Conservation (phyloP, 495 filamentous ascomycete species). For the Penicillium daleae region DNA sequence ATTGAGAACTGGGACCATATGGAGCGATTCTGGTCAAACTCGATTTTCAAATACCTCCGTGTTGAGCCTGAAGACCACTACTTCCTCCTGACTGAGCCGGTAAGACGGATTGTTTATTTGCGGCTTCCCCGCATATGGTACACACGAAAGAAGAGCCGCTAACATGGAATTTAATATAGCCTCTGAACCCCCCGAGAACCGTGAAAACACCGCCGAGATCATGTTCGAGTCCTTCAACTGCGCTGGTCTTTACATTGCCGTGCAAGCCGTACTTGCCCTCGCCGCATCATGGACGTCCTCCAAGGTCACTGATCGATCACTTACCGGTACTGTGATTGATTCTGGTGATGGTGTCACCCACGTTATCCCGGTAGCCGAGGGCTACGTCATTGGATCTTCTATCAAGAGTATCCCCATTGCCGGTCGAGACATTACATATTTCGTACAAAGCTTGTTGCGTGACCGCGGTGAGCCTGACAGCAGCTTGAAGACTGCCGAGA, state of each 20-base stretch:
- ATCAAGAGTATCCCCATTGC: slow-evolving; percentile 99
- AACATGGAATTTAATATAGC: slow-evolving; percentile 54
- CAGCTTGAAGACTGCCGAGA: slow-evolving; percentile 94
- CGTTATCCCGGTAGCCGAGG: slow-evolving; percentile 97
- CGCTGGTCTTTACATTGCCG: slow-evolving; percentile 97
- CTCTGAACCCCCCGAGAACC: slow-evolving; percentile 98
- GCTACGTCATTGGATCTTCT: slow-evolving; percentile 97
- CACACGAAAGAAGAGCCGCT: slow-evolving; percentile 18
- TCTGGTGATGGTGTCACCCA: slow-evolving; percentile 98
- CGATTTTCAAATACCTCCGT: slow-evolving; percentile 98
- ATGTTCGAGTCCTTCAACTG: slow-evolving; percentile 99
- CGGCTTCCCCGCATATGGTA: slow-evolving; percentile 7
- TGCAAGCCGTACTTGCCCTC: slow-evolving; percentile 94
- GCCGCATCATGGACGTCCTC: slow-evolving; percentile 98
- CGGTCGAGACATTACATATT: slow-evolving; percentile 96
- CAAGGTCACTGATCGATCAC: slow-evolving; percentile 94
- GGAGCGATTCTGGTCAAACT: slow-evolving; percentile 99
- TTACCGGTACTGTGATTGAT: slow-evolving; percentile 97
- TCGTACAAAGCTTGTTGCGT: slow-evolving; percentile 92
- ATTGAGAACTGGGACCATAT: slow-evolving; percentile 99
- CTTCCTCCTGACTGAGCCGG: slow-evolving; percentile 96
- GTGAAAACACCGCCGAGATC: slow-evolving; percentile 98
- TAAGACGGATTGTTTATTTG: slow-evolving; percentile 46
- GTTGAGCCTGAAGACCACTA: slow-evolving; percentile 98
- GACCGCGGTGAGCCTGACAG: slow-evolving; percentile 97